Conservation (phyloP, 306 rosid genomes). For the Lablab purpureus region DNA sequence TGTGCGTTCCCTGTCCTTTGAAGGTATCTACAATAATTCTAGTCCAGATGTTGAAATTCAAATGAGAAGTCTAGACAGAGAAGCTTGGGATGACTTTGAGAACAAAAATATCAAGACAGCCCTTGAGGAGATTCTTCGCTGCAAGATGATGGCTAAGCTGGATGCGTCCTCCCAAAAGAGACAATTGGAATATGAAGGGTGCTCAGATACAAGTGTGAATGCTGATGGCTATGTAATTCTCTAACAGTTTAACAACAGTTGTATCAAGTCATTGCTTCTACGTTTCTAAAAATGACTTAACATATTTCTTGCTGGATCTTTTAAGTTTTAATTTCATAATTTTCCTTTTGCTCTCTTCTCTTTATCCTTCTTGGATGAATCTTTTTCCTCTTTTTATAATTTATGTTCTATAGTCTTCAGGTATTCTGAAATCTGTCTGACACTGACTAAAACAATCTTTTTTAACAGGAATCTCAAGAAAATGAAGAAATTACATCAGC, state of each 20-base stretch:
- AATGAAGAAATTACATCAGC: slow-evolving; percentile 52
- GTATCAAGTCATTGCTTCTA: not conserved
- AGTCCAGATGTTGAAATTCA: slow-evolving; percentile 45
- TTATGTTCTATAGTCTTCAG: not conserved
- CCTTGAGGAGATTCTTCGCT: slow-evolving; percentile 78
- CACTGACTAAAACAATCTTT: slow-evolving; percentile 37
- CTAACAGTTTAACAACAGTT: slow-evolving; percentile 26
- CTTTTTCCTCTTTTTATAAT: not conserved
- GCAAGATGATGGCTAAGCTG: slow-evolving; percentile 72
- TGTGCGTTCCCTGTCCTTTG: slow-evolving; percentile 51
- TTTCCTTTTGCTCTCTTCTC: not conserved
- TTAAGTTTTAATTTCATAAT: not conserved
- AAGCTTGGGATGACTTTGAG: slow-evolving; percentile 87
- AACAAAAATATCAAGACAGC: slow-evolving; percentile 63
- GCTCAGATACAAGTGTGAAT: slow-evolving; percentile 52
- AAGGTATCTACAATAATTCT: slow-evolving; percentile 40
- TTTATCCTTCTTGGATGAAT: not conserved
- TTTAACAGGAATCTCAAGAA: slow-evolving; percentile 64
- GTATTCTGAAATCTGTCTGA: not conserved
- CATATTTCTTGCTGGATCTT: slow-evolving; percentile 24
- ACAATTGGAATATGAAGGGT: slow-evolving; percentile 61
- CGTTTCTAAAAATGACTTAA: not conserved
- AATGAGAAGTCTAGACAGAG: slow-evolving; percentile 54
- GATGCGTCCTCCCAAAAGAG: slow-evolving; percentile 61
- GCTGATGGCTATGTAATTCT: slow-evolving; percentile 61